Conservation (phyloP, 2,329 filamentous ascomycete species). For the Pseudogymnoascus sp. region DNA sequence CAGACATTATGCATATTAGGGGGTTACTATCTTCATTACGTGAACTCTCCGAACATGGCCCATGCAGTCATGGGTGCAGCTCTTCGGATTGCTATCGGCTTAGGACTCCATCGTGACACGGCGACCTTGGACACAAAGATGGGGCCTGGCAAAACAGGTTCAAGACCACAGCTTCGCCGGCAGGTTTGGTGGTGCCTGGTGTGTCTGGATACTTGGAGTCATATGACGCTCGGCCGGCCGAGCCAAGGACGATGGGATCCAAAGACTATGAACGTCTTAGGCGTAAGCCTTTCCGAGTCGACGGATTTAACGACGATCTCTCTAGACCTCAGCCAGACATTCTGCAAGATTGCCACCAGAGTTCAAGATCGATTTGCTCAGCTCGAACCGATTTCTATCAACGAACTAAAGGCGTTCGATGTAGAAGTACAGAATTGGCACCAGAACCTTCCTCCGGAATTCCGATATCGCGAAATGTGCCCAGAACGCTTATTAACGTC, state of each 20-base stretch:
- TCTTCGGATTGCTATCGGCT: slow-evolving; percentile 18
- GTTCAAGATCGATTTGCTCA: background rate
- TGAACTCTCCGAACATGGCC: slow-evolving; percentile 23
- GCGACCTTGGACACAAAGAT: background rate
- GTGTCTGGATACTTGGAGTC: slow-evolving; percentile 35
- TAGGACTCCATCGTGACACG: slow-evolving; percentile 18
- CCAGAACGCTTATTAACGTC: background rate
- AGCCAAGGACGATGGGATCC: slow-evolving; percentile 1
- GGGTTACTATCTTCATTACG: slow-evolving; percentile 21
- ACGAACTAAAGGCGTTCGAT: background rate
- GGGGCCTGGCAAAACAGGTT: background rate
- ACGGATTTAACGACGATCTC: background rate
- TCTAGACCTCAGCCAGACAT: background rate
- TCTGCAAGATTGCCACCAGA: background rate
- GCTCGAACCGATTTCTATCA: background rate
- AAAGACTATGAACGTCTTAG: background rate
- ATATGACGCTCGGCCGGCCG: slow-evolving; percentile 1
- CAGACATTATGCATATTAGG: slow-evolving; percentile 21
- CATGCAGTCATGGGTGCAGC: slow-evolving; percentile 19
- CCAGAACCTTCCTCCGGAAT: background rate
- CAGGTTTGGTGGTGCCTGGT: slow-evolving; percentile 40
- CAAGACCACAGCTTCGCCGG: slow-evolving; percentile 21
- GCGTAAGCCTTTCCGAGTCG: background rate
- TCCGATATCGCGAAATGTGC: background rate
- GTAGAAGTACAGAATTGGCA: background rate